Conservation (phyloP, 441 rosid species). For the Populus hybrid region DNA sequence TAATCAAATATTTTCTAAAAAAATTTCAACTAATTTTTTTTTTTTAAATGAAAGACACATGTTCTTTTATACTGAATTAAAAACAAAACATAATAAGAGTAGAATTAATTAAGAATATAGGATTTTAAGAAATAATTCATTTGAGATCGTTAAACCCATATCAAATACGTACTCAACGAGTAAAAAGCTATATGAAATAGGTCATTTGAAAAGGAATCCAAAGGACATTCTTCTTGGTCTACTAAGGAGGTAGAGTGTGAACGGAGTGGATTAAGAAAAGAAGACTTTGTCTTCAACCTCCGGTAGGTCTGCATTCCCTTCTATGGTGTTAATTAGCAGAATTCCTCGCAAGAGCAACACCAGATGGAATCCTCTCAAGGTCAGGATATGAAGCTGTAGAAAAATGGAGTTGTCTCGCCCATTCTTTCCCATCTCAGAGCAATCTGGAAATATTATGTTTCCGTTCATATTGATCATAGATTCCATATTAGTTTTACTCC, state of each 20-base stretch:
- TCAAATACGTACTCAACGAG: no score
- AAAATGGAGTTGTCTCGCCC: conserved; percentile 82
- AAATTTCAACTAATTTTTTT: no score
- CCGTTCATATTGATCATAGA: no score
- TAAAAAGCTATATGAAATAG: no score
- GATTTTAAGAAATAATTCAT: no score
- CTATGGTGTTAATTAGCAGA: neutral
- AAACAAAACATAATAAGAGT: no score
- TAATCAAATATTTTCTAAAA: no score
- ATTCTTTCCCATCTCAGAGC: conserved; percentile 78
- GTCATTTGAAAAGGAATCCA: neutral
- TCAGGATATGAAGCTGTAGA: conserved; percentile 82
- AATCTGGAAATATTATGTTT: conserved; percentile 35
- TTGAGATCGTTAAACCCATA: no score
- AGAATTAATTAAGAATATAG: no score
- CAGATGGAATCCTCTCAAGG: conserved; percentile 45
- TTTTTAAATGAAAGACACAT: no score
- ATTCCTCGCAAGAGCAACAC: conserved; percentile 28
- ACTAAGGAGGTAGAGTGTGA: neutral
- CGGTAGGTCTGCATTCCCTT: conserved; percentile 26
- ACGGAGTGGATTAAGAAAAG: neutral
- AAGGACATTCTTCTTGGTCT: neutral
- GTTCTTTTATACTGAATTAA: no score
- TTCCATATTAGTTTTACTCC: no score
- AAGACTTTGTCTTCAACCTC: neutral